Evolutionary conservation across 306 rosid species (phyloP).

Genomic region (Malus domestica): ASM211411v1 NC_041804.1:40968001-40968500

Average conservation of each 20-base stretch:
- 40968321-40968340: background rate
- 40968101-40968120: constrained; percentile 37
- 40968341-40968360: constrained; percentile 32
- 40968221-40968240: constrained; percentile 11
- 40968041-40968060: constrained; percentile 35
- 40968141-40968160: constrained; percentile 36
- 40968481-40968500: background rate
- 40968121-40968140: constrained; percentile 41
- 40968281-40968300: constrained; percentile 16
- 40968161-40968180: constrained; percentile 20
- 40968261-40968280: constrained; percentile 11
- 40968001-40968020: background rate
- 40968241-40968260: constrained; percentile 10
- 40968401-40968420: constrained; percentile 5
- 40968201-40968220: background rate
- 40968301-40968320: background rate
- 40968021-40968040: constrained; percentile 56
- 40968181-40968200: background rate
- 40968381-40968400: constrained; percentile 10
- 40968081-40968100: constrained; percentile 38
- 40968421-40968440: constrained; percentile 1
- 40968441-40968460: constrained; percentile 1
- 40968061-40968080: constrained; percentile 36
- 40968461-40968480: background rate
- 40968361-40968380: constrained; percentile 34